These are phyloP conservation scores for Leccinum ochraceum DNA, from an alignment of 768 basidiomycete species.

Conservation along the genomic window DNA sequence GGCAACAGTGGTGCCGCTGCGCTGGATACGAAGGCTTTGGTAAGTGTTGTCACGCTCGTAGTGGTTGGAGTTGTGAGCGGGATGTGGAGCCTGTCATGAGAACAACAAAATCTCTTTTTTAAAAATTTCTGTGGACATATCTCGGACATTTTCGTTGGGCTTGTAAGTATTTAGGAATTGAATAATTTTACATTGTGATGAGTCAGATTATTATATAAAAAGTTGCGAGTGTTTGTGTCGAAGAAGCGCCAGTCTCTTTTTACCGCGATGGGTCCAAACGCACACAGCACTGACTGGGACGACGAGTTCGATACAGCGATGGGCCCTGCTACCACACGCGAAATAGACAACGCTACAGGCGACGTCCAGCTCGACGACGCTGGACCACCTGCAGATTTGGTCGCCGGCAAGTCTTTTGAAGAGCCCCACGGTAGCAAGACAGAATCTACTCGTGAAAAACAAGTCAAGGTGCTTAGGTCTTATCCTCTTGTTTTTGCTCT, in stretches of 20 bases:
- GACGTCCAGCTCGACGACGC: conserved; percentile 36
- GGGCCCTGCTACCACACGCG: conserved; percentile 47
- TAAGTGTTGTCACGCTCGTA: conserved; percentile 38
- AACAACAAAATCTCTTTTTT: background rate
- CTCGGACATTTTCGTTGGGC: background rate
- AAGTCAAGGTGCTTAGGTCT: conserved; percentile 88
- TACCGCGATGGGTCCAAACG: conserved; percentile 26
- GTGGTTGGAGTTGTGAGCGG: conserved; percentile 43
- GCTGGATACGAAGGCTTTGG: conserved; percentile 36
- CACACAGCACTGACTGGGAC: conserved; percentile 43
- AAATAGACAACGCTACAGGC: conserved; percentile 47
- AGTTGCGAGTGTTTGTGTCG: background rate
- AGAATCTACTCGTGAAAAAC: conserved; percentile 65
- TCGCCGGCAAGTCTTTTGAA: conserved; percentile 33
- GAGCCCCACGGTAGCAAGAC: conserved; percentile 46
- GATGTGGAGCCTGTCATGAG: conserved; percentile 32
- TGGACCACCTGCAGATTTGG: conserved; percentile 21
- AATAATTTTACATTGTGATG: background rate
- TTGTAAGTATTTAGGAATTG: conserved; percentile 1
- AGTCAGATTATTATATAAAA: conserved; percentile 3
- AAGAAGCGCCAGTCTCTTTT: conserved; percentile 2
- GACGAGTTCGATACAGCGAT: conserved; percentile 48
- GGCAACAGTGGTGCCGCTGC: conserved; percentile 25
- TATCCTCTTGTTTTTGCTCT: conserved; percentile 40
- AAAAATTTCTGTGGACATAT: background rate